Evolutionary conservation across 257 asterid genomes (phyloP).

Genomic region (Henckelia pumila): DNA sequence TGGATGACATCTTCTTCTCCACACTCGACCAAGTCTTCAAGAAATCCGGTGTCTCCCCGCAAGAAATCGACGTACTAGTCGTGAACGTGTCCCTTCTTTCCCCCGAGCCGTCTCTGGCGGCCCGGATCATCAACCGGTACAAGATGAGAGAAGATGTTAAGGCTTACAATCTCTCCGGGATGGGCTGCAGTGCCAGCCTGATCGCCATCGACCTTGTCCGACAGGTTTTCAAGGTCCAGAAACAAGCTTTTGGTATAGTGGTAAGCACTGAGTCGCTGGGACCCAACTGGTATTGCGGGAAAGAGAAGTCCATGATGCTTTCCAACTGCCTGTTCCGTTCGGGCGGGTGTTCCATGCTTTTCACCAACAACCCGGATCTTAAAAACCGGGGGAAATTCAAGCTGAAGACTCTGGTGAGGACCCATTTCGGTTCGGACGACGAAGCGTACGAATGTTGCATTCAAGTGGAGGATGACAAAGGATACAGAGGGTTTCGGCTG

Average conservation of each 20-base stretch:
- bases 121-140: slow-evolving; percentile 34
- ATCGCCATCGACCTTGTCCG: slow-evolving; percentile 34
- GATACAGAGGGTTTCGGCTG: slow-evolving; percentile 34
- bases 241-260: slow-evolving; percentile 27
- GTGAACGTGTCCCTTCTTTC: slow-evolving; percentile 41
- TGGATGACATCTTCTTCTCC: slow-evolving; percentile 29
- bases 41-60: slow-evolving; percentile 32
- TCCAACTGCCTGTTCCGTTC: slow-evolving; percentile 39
- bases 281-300: slow-evolving; percentile 39
- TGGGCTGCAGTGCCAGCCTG: slow-evolving; percentile 47
- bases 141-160: slow-evolving; percentile 33
- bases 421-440: slow-evolving; percentile 32
- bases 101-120: slow-evolving; percentile 25
- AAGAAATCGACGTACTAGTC: slow-evolving; percentile 34
- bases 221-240: slow-evolving; percentile 24
- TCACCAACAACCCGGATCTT: slow-evolving; percentile 25
- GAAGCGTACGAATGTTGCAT: slow-evolving; percentile 40
- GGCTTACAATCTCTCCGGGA: slow-evolving; percentile 39
- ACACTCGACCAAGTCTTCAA: slow-evolving; percentile 30
- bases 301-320: slow-evolving; percentile 39
- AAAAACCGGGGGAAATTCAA: slow-evolving; percentile 28
- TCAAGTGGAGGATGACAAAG: slow-evolving; percentile 31
- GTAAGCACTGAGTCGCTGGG: slow-evolving; percentile 36
- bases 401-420: slow-evolving; percentile 28
- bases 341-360: slow-evolving; percentile 43